Evolutionary conservation across 83 land plant species (phyloP).

Genomic region (Larix sibirica): DNA sequence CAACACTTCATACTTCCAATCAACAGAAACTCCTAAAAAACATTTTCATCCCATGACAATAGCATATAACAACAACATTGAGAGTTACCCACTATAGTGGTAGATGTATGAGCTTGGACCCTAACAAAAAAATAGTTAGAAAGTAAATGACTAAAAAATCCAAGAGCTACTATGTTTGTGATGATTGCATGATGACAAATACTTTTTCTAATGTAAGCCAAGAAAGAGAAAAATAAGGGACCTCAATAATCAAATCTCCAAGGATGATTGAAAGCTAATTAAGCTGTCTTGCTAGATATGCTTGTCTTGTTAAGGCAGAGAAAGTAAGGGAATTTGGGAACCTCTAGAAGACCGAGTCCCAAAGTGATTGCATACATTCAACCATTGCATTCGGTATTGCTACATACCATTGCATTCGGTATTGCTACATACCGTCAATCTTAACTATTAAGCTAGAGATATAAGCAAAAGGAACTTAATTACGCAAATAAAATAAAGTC

Average conservation of each 20-base stretch:
- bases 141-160: not conserved
- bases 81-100: not conserved
- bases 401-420: too few relatives aligned
- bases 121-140: not conserved
- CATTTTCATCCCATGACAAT: not conserved
- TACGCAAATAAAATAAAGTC: not conserved
- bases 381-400: too few relatives aligned
- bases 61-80: not conserved
- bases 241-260: not conserved
- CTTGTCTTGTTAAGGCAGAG: too few relatives aligned
- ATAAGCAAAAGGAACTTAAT: not conserved
- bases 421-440: not conserved
- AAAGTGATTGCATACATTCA: not conserved
- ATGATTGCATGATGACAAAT: not conserved
- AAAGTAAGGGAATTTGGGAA: not conserved
- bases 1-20: slow-evolving; percentile 7
- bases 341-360: not conserved
- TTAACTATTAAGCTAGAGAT: not conserved
- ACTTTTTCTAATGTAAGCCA: not conserved
- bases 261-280: not conserved
- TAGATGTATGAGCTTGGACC: not conserved
- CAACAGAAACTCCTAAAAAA: not conserved
- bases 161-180: not conserved
- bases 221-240: not conserved
- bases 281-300: not conserved